Evolutionary conservation across 805 yeast genomes (phyloP), one percentile per base, ranked within the genome.

Genomic region (Candida jianshihensis): DNA sequence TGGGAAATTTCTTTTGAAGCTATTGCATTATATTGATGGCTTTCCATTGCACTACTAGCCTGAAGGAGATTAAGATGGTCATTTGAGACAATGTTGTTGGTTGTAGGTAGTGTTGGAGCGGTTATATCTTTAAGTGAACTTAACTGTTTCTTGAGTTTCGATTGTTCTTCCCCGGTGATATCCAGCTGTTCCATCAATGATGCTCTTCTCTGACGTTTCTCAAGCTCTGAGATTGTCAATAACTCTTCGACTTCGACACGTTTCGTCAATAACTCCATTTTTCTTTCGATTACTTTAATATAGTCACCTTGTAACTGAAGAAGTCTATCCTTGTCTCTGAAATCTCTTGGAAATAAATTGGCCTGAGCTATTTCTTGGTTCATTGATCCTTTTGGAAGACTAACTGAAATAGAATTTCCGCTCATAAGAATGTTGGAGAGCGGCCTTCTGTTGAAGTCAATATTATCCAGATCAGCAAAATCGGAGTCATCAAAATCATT

Each of bases 401-500:
- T n/a, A n/a, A n/a, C n/a, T n/a, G n/a, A n/a, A n/a, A n/a, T n/a
- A n/a, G n/a, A n/a, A n/a, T n/a, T n/a, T n/a, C n/a, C n/a, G n/a
- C n/a, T n/a, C n/a, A n/a, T n/a, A n/a, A n/a, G n/a, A n/a, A n/a
- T n/a, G n/a, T n/a, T n/a, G n/a, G n/a, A n/a, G n/a, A n/a, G n/a
- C n/a, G n/a, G n/a, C n/a, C n/a, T n/a, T n/a, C n/a, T n/a, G n/a
- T n/a, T n/a, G n/a, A n/a, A n/a, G n/a, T 29, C 31, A 4, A 18
- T 19, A 4, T 10, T 18, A 6, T 11, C n/a, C 13, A 18, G 28
- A 9, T 17, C 32, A 19, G 19, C n/a, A 5, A 27, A 18, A 13
- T 27, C 36, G 8, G 28, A 20, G 13, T 34, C 36, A 22, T 34
- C 36, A 17, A 28, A 10, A 17, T 27, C 31, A 20, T 30, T 30